Evolutionary conservation across 129 eudicot species (phyloP), one percentile per base, ranked within the genome.

Genomic region (Lonicera japonica): DNA sequence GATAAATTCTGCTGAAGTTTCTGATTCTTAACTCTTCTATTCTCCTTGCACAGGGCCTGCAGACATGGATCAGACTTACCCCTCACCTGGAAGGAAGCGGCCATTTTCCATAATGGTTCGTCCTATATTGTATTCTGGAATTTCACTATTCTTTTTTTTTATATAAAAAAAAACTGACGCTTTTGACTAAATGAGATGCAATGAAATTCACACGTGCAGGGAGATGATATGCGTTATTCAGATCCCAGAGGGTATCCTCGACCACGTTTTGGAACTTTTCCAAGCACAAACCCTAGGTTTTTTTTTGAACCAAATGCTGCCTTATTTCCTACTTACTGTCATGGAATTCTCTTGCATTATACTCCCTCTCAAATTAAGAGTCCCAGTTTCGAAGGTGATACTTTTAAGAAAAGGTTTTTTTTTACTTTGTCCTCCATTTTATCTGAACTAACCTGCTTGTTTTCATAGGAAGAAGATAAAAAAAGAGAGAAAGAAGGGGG

Each of bases 281-380:
- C 63, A 61, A 20, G 25, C 59, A 46, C 71, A 43, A 73, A 66
- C 19, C 76, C 65, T 54, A 76, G 94, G 94, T 85, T 61, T 21
- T 11, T 41, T 15, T 20, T 39, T 39, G 21, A n/a, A n/a, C n/a
- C n/a, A n/a, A n/a, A n/a, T n/a, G n/a, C n/a, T n/a, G n/a, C 36
- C 36, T 11, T 46, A 29, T 25, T 57, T 38, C 19, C 16, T 23
- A 38, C n/a, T 40, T 14, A 48, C 40, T 12, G 36, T 2, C 16
- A 11, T 20, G 38, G 46, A 5, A 60, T 69, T 36, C 50, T 60
- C 53, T 6, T 40, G 56, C 34, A 56, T 19, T n/a, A n/a, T n/a
- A n/a, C n/a, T 29, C 36, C 36, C 36, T 29, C 36, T 29, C 36
- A 29, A 29, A 1, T 1, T 29, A 29, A 29, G 36, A 29, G 36